Percentiles rank a stretch among this genome's conserved stretches.
These are phyloP conservation scores for Ceratobasidium sp. DNA, from an alignment of 1,284 basidiomycete species.

Conservation along the genomic window DNA sequence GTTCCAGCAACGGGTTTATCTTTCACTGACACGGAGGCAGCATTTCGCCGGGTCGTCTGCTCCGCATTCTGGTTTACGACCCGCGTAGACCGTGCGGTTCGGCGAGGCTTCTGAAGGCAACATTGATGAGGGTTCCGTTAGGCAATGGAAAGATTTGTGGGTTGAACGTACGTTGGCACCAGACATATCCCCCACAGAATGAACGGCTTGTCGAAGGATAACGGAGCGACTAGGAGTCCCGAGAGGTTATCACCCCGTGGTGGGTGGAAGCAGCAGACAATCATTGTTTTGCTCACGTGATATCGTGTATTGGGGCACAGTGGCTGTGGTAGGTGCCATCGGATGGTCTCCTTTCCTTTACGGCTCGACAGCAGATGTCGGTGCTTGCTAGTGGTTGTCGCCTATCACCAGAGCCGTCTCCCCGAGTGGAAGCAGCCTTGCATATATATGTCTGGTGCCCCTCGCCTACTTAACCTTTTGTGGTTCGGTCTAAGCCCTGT, in stretches of 20 bases:
- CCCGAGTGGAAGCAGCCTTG: no score
- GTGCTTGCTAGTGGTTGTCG: no score
- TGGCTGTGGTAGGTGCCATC: neutral
- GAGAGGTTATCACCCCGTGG: slow-evolving; percentile 7
- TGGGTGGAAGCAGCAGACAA: slow-evolving; percentile 13
- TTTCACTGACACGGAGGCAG: neutral
- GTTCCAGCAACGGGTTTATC: neutral
- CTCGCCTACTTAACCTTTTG: no score
- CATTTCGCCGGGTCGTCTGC: neutral
- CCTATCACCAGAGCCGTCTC: no score
- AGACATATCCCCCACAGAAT: slow-evolving; percentile 1
- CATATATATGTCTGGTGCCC: no score
- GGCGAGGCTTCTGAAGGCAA: neutral
- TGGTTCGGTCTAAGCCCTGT: no score
- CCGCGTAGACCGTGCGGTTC: slow-evolving; percentile 22
- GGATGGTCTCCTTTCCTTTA: neutral
- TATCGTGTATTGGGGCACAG: neutral
- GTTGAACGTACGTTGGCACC: neutral
- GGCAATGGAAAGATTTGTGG: neutral
- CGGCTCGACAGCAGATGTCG: no score
- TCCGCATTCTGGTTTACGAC: slow-evolving; percentile 15
- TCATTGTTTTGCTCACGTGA: slow-evolving; percentile 31
- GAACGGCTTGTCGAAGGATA: neutral
- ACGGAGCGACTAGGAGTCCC: neutral
- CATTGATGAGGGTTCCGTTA: neutral